Evolutionary conservation across 148 eudicot species (phyloP), one percentile per base, ranked within the genome.

Genomic region (Fallopia convolvulus): DNA sequence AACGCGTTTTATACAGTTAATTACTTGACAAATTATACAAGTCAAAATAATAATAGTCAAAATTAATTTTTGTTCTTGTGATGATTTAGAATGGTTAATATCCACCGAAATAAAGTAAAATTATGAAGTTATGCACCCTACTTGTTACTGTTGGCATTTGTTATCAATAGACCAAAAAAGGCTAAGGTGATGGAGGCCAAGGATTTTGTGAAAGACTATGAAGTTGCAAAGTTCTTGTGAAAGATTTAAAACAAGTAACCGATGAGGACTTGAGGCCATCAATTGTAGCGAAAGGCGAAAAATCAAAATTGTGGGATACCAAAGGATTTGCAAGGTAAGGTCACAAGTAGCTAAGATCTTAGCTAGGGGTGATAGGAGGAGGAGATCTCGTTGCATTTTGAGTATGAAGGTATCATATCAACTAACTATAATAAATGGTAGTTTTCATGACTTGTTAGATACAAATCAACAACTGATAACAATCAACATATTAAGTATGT

Each of bases 161-260:
- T 55, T 42, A 9, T 44, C 0, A 9, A 18, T 55, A 55, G 61
- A 26, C 9, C 23, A 21, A 20, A 23, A 23, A 23, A 58, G 65
- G 65, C 65, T 58, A 58, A 58, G 65, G 21, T 58, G 32, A 58
- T 8, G 11, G 12, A 58, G 65, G 65, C 8, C 32, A 7, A 21
- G 65, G 17, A 11, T 63, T 30, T 10, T 63, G 70, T 65, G 65
- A 58, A 58, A 18, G 21, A 58, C 65, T 58, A 10, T n/a, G 72
- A 68, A 36, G 44, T 15, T 36, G 72, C 72, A 68, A 33, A 68
- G 17, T 33, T 65, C 71, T 33, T 65, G 71, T 65, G 71, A 65
- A 65, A 33, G 41, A 65, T 65, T 30, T 65, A 32, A 65, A 61
- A 10, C 36, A 26, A 11, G 39, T 1, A 12, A 33, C 32, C 18